Conservation (phyloP, 2,329 filamentous ascomycete genomes). For the Colletotrichum sp. region DNA sequence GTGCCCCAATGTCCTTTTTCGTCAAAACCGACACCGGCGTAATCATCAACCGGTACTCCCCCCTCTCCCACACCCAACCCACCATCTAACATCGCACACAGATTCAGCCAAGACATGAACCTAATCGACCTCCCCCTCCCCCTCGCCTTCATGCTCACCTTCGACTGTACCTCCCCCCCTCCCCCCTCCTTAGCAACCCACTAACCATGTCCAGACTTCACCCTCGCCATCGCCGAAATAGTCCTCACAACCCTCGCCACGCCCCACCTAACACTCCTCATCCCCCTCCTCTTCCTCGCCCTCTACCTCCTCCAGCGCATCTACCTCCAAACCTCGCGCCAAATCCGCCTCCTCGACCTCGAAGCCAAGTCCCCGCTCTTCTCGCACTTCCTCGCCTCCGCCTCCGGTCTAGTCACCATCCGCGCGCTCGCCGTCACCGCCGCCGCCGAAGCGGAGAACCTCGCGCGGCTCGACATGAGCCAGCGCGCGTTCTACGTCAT, state of each 20-base stretch:
- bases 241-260: constrained; percentile 47
- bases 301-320: constrained; percentile 37
- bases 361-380: constrained; percentile 46
- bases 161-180: neutral
- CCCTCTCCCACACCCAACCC: neutral
- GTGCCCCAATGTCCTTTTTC: constrained; percentile 24
- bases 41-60: constrained; percentile 22
- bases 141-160: constrained; percentile 27
- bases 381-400: constrained; percentile 48
- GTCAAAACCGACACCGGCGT: constrained; percentile 25
- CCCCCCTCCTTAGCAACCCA: too few relatives aligned
- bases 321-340: constrained; percentile 48
- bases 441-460: constrained; percentile 46
- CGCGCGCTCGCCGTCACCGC: constrained; percentile 60
- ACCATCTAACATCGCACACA: neutral
- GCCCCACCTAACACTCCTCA: constrained; percentile 51
- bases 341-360: constrained; percentile 45
- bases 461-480: constrained; percentile 55
- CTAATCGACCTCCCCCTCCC: constrained; percentile 28
- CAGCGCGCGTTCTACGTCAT: constrained; percentile 64
- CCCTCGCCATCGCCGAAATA: constrained; percentile 42
- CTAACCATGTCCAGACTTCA: too few relatives aligned
- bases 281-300: constrained; percentile 33
- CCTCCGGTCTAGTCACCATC: constrained; percentile 53
- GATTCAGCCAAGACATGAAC: constrained; percentile 31